Base-by-base conservation (phyloP, 768 basidiomycete genomes). In the Myochromella boudieri region DNA sequence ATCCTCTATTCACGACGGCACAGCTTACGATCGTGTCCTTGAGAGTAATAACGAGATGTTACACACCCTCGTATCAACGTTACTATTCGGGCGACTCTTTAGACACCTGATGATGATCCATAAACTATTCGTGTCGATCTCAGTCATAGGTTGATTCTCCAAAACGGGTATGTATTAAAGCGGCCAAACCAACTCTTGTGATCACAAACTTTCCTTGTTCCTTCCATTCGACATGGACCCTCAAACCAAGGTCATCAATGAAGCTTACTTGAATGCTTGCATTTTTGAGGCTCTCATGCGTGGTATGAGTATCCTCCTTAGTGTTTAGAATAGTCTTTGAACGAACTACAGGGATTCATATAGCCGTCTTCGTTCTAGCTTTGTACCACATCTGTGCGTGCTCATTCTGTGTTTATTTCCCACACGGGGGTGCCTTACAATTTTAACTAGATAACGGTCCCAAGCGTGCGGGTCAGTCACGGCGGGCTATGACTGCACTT, bases 201-300 rank as follows among this genome's bases (percentile, higher is more conserved):
- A 7, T 14, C 5, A 34, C 6, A 34, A 34, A 34, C 33, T 34
- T 6, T 14, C 33, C 14, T 5, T 29, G 21, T 6, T 14, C 33
- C 14, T 5, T 29, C 28, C 18, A 24, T 36, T 2, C 20, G 18
- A 7, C 25, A 52, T 52, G 43, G 28, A 10, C 26, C 10, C 46
- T 27, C 24, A 21, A n/a, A 38, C 29, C 11, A 52, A 55, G 24
- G 24, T 42, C 11, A 49, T 52, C 4, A 48, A 48, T 14, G 33
- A 55, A 25, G 38, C 43, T 1, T 55, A 51, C 28, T 55, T 52
- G 22, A 51, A 55, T 42, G 37, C 50, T 3, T 21, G 38, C 29
- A 40, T 48, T 28, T 46, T 55, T 26, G 39, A 55, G 17, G 37
- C 46, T 29, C 22, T 55, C 7, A 27, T 55, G 46, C 33, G 46